Percentiles rank a stretch among this genome's conserved stretches.
Conservation (phyloP, 2,329 filamentous ascomycete genomes). For the Botrytis sinoallii region DNA sequence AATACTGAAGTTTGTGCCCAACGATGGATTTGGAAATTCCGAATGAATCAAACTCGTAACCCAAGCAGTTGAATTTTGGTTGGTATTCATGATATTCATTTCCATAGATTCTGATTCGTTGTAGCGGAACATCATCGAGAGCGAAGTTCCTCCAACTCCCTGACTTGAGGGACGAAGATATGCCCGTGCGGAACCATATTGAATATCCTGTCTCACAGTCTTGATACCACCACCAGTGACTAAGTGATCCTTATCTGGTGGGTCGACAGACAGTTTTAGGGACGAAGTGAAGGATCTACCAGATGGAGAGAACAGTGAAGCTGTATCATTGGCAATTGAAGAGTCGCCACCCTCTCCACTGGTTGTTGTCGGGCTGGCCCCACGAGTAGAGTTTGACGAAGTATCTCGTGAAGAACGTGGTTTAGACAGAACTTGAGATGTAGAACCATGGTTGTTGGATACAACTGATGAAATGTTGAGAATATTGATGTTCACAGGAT, state of each 20-base stretch:
- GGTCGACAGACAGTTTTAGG: constrained; percentile 20
- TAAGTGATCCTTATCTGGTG: constrained; percentile 26
- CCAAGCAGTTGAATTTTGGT: constrained; percentile 41
- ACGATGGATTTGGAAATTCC: constrained; percentile 40
- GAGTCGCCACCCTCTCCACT: neutral
- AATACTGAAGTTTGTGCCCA: constrained; percentile 35
- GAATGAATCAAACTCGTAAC: constrained; percentile 41
- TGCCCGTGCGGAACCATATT: constrained; percentile 47
- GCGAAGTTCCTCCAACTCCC: constrained; percentile 41
- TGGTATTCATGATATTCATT: constrained; percentile 46
- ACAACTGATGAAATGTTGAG: constrained; percentile 27
- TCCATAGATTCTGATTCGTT: constrained; percentile 45
- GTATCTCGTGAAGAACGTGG: neutral
- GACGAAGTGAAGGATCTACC: neutral
- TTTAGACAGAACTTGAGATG: neutral
- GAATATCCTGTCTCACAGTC: constrained; percentile 45
- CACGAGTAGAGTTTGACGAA: neutral
- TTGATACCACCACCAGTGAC: constrained; percentile 45
- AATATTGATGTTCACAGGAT: constrained; percentile 41
- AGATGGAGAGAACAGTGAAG: neutral
- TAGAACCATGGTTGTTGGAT: neutral
- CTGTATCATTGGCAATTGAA: neutral
- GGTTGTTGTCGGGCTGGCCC: neutral
- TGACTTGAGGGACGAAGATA: constrained; percentile 42
- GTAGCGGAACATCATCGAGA: constrained; percentile 46